Conservation (phyloP, 495 filamentous ascomycete genomes). For the Lentithecium fluviatile region DNA sequence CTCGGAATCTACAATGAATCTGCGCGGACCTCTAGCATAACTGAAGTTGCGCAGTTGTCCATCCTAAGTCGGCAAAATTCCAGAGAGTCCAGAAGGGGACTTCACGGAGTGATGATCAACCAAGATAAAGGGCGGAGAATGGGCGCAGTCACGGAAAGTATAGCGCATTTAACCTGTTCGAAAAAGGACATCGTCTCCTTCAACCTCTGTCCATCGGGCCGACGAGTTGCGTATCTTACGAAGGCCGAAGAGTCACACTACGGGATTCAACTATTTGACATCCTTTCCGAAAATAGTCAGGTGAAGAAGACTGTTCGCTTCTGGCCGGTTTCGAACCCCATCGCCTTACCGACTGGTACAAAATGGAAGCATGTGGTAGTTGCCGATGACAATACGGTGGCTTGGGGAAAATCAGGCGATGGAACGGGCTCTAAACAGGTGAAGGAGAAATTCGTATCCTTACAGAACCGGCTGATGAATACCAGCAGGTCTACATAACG, state of each 20-base stretch:
- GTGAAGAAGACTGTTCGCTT: neutral
- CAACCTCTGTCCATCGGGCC: conserved; percentile 1
- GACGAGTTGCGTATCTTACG: neutral
- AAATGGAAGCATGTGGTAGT: neutral
- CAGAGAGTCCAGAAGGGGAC: neutral
- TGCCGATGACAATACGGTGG: neutral
- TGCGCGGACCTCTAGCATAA: too few relatives aligned
- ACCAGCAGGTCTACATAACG: neutral
- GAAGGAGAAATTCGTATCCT: neutral
- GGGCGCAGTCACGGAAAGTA: neutral
- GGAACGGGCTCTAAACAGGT: conserved; percentile 2
- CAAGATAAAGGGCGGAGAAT: neutral
- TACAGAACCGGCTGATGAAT: neutral
- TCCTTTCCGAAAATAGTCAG: neutral
- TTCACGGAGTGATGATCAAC: conserved; percentile 1
- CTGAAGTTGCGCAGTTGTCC: too few relatives aligned
- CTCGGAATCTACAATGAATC: too few relatives aligned
- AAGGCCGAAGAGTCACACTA: neutral
- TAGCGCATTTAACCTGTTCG: neutral
- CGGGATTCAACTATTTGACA: neutral
- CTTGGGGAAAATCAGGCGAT: neutral
- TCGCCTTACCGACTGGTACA: neutral
- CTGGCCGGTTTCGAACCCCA: neutral
- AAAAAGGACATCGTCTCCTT: neutral
- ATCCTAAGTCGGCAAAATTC: neutral